Evolutionary conservation across 805 yeast species (phyloP), one percentile per base, ranked within the genome.

Genomic region (Ogataea glucozyma): DNA sequence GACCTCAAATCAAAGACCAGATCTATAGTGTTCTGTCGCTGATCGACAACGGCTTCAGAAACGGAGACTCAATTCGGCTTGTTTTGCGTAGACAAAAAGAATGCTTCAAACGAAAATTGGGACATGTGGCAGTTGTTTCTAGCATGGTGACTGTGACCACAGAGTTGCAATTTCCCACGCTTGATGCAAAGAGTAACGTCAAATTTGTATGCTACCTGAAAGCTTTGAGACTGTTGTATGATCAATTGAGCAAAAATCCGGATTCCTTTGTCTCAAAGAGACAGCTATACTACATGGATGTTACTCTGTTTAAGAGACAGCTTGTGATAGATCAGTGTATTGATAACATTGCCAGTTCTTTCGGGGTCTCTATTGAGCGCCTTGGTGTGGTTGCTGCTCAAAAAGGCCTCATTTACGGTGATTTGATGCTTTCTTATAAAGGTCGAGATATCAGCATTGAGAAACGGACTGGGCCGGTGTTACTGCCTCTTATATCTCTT

Each of bases 251-350:
- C 4, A 5, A 13, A 0, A 21, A 20, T 10, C 32, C 47, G 9
- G 34, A 39, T 3, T 29, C 38, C 2, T 40, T 41, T 14, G 65
- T 74, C 1, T 71, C 86, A 1, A 69, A 69, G 40, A 62, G 89
- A 47, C 87, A 82, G 49, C 44, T 83, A 0, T 83, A 67, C 61
- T 83, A 83, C 57, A 68, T 67, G 38, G 81, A 81, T 53, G 84
- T 79, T 2, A 62, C 61, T 13, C 52, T 81, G 14, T 83, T 79
- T 56, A 47, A 57, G 14, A 55, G 50, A 3, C 88, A 83, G 53
- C 11, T 49, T 0, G 53, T 47, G 4, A 75, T 78, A 1, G 72
- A 73, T 39, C 42, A 55, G 3, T 54, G 66, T 2, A 45, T 83
- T 1, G 71, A 67, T 12, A 51, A 55, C 14, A 44, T 81, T 1